Conservation (phyloP, 1,139 yeast species). For the Zygotorulaspora mrakii region DNA sequence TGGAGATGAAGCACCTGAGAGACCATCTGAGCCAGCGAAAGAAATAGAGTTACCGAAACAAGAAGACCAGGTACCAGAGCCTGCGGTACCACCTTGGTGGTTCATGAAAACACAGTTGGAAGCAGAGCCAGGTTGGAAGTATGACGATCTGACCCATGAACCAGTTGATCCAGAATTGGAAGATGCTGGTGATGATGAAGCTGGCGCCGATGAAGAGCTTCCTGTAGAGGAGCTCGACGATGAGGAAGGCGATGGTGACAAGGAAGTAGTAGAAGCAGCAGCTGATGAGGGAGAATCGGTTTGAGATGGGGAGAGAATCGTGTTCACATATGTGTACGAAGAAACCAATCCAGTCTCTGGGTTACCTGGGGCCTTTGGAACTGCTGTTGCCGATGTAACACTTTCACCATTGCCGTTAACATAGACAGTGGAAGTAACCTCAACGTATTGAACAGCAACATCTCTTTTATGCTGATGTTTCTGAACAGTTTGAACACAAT, state of each 20-base stretch:
- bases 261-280: constrained; percentile 7
- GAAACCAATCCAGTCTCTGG: constrained; percentile 16
- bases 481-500: constrained; percentile 28
- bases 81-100: constrained; percentile 71
- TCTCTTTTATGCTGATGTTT: constrained; percentile 52
- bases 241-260: neutral
- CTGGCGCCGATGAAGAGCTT: constrained; percentile 17
- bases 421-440: constrained; percentile 71
- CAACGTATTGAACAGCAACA: constrained; percentile 58
- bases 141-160: constrained; percentile 73
- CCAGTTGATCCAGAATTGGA: constrained; percentile 38
- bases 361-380: constrained; percentile 26
- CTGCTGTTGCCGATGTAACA: constrained; percentile 19
- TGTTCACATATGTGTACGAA: constrained; percentile 23
- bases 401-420: constrained; percentile 54
- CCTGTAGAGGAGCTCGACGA: constrained; percentile 16
- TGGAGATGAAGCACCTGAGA: constrained; percentile 57
- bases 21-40: constrained; percentile 71
- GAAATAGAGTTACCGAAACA: constrained; percentile 88
- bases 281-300: constrained; percentile 18
- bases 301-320: constrained; percentile 17
- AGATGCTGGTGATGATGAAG: constrained; percentile 20
- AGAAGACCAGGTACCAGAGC: constrained; percentile 79
- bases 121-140: constrained; percentile 62
- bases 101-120: constrained; percentile 79